These are phyloP conservation scores for Cladophialophora carrionii DNA, from an alignment of 2,329 filamentous ascomycete genomes.

Conservation along the genomic window DNA sequence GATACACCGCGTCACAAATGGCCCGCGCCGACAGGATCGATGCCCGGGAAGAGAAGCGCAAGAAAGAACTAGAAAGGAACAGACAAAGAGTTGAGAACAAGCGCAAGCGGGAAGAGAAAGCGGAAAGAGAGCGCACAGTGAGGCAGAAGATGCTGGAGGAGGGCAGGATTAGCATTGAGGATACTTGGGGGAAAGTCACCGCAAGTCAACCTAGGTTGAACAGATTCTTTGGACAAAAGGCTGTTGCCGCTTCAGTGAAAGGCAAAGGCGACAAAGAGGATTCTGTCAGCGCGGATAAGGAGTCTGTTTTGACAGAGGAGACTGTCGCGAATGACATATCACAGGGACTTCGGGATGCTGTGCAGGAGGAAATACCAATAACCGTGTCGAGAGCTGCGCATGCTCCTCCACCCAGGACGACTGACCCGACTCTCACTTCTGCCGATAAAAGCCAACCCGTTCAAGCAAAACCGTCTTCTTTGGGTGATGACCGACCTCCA, in stretches of 20 bases:
- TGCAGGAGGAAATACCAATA: not conserved
- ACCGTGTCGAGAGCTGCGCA: not conserved
- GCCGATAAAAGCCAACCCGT: not conserved
- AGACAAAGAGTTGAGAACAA: conserved; percentile 34
- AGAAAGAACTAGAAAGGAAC: conserved; percentile 34
- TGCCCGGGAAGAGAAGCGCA: conserved; percentile 31
- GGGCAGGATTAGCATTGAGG: conserved; percentile 35
- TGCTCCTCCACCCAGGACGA: not conserved
- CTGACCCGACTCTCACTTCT: not conserved
- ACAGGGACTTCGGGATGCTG: not conserved
- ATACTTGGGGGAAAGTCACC: conserved; percentile 38
- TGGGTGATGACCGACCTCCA: not conserved
- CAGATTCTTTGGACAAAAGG: conserved; percentile 34
- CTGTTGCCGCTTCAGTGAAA: conserved; percentile 4
- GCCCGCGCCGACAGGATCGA: conserved; percentile 35
- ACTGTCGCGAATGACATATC: not conserved
- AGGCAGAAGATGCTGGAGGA: conserved; percentile 36
- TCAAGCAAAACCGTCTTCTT: not conserved
- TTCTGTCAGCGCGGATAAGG: not conserved
- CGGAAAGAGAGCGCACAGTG: conserved; percentile 29
- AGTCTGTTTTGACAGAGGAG: not conserved
- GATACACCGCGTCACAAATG: conserved; percentile 35
- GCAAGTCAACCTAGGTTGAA: conserved; percentile 37
- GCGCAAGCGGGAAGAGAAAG: conserved; percentile 36
- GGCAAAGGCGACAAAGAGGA: conserved; percentile 5